A percentile compares a stretch with the other conserved stretches of the same genome.
Conservation (phyloP, 1,139 yeast genomes). For the Lodderomyces margitis region DNA sequence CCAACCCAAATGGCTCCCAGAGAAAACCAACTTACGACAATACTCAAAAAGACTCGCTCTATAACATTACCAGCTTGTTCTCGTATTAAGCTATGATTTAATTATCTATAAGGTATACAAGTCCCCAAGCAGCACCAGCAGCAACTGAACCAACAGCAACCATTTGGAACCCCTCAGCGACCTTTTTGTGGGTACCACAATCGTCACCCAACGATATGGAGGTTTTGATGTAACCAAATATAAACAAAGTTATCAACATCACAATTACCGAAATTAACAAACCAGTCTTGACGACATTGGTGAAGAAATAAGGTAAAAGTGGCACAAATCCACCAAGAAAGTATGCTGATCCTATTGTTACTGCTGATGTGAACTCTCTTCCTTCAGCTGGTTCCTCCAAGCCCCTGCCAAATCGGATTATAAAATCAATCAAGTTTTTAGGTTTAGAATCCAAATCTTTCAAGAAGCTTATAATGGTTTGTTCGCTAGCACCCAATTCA, state of each 20-base stretch:
- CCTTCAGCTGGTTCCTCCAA: constrained; percentile 81
- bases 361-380: constrained; percentile 70
- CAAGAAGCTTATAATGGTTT: constrained; percentile 62
- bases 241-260: constrained; percentile 81
- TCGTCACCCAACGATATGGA: constrained; percentile 80
- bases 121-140: constrained; percentile 95
- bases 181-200: constrained; percentile 58
- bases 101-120: constrained; percentile 73
- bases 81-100: too few species aligned
- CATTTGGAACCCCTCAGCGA: constrained; percentile 86
- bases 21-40: too few species aligned
- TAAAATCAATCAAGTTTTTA: constrained; percentile 64
- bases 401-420: constrained; percentile 71
- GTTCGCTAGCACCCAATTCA: constrained; percentile 68
- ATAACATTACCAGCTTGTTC: too few species aligned
- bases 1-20: too few species aligned
- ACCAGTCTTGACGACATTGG: constrained; percentile 70
- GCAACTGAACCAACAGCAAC: constrained; percentile 90
- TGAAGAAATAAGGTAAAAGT: constrained; percentile 75
- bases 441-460: constrained; percentile 71
- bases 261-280: constrained; percentile 71
- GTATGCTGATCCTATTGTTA: constrained; percentile 73
- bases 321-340: constrained; percentile 85
- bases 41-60: too few species aligned
- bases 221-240: constrained; percentile 86